Base-by-base conservation (phyloP, 495 filamentous ascomycete genomes). In the Zalerion maritima region DNA sequence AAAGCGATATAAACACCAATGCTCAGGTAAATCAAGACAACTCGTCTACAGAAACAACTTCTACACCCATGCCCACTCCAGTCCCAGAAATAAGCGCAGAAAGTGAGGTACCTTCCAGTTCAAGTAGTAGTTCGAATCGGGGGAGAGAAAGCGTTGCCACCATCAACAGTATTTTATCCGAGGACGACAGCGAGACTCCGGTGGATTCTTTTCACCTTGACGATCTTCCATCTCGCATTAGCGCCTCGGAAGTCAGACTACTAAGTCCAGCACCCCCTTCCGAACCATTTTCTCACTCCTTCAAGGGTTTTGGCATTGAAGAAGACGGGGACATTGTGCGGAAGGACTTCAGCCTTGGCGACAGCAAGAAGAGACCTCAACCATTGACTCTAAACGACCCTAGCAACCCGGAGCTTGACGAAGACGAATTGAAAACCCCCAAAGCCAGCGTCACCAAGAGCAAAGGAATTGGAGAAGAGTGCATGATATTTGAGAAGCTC, bases 191-290 rank as follows among this genome's bases (percentile, higher is more conserved):
- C 27, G 47, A 44, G 5, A 49, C 49, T 7, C 48, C 52, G 3
- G 29, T 53, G 8, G 55, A 60, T 29, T 44, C 54, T 10, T 51
- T 53, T 15, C 50, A 48, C 33, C 38, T 50, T 15, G 49, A 57
- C 7, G 55, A 55, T 10, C 36, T 52, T 7, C 32, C 48, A 14
- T 41, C 38, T 17, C 40, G 40, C 24, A 42, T 38, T 14, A 29
- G 36, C 14, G 45, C 51, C 2, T 44, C 48, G 14, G 38, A 43
- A 19, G 38, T 40, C 9, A 31, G 26, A 4, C 23, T 42, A 11
- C n/a, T n/a, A n/a, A n/a, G n/a, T n/a, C n/a, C n/a, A n/a, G n/a
- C n/a, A n/a, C n/a, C n/a, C n/a, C n/a, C n/a, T n/a, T n/a, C n/a
- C n/a, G n/a, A n/a, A n/a, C n/a, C n/a, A n/a, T n/a, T n/a, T n/a